These are phyloP conservation scores for Buddleja alternifolia DNA, from an alignment of 257 asterid species.

Conservation along the genomic window DNA sequence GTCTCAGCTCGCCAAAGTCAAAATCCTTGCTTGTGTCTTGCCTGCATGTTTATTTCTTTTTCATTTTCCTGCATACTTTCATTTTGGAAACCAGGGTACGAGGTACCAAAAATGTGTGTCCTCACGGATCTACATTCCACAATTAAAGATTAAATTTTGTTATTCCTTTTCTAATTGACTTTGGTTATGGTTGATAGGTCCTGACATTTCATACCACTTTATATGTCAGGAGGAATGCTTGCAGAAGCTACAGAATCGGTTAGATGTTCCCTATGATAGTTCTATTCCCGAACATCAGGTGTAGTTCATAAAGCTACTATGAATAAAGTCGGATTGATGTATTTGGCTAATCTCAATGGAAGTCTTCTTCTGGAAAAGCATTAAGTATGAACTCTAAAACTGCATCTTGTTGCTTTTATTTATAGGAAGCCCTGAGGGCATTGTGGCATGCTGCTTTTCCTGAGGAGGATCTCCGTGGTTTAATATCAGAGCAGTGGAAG, in stretches of 20 bases:
- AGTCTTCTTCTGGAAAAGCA: slow-evolving; percentile 18
- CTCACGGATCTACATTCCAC: background rate
- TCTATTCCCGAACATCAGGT: slow-evolving; percentile 92
- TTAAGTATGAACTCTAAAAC: background rate
- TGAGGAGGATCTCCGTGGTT: slow-evolving; percentile 65
- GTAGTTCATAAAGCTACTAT: slow-evolving; percentile 29
- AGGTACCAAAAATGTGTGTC: background rate
- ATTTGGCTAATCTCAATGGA: slow-evolving; percentile 3
- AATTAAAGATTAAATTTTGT: background rate
- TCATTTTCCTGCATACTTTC: slow-evolving; percentile 4
- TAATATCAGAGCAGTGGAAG: slow-evolving; percentile 98
- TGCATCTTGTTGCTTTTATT: slow-evolving; percentile 28
- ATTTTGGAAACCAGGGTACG: background rate
- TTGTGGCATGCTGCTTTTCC: slow-evolving; percentile 95
- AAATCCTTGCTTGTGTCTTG: slow-evolving; percentile 17
- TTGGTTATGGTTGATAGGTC: background rate
- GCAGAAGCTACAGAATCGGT: slow-evolving; percentile 78
- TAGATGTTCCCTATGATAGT: slow-evolving; percentile 81
- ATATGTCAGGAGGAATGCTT: slow-evolving; percentile 85
- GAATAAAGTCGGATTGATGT: background rate
- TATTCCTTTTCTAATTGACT: background rate
- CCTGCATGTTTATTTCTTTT: slow-evolving; percentile 11
- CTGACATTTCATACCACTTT: slow-evolving; percentile 32
- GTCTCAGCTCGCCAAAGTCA: slow-evolving; percentile 3
- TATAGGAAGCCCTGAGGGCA: slow-evolving; percentile 76